Evolutionary conservation across 192 early-diverging fungal genomes (phyloP).

Genomic region (Podila verticillata): DNA sequence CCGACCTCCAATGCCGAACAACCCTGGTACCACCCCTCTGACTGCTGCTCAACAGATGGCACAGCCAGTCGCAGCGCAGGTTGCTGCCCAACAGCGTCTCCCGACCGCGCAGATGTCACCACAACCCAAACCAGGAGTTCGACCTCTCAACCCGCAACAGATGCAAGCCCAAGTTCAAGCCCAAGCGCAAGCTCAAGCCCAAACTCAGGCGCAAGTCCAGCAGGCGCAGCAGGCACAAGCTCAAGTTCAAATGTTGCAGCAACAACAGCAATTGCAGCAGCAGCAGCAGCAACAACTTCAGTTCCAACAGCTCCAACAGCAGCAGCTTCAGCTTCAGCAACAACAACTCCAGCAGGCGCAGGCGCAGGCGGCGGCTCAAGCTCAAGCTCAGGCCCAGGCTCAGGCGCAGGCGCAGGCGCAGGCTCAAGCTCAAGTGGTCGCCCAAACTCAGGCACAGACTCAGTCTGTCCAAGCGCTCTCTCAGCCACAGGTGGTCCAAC

Average conservation of each 20-base stretch:
- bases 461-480: slow-evolving; percentile 10
- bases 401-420: slow-evolving; percentile 32
- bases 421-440: slow-evolving; percentile 19
- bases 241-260: slow-evolving; percentile 30
- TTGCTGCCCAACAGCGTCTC: slow-evolving; percentile 26
- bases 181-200: slow-evolving; percentile 28
- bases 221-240: slow-evolving; percentile 25
- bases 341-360: slow-evolving; percentile 9
- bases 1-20: slow-evolving; percentile 28
- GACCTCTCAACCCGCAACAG: slow-evolving; percentile 42
- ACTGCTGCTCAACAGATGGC: slow-evolving; percentile 42
- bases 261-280: slow-evolving; percentile 37
- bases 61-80: slow-evolving; percentile 29
- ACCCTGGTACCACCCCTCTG: slow-evolving; percentile 8
- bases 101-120: slow-evolving; percentile 33
- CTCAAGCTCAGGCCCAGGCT: slow-evolving; percentile 19
- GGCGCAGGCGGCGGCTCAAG: slow-evolving; percentile 20
- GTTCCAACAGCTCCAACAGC: slow-evolving; percentile 40
- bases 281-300: slow-evolving; percentile 37
- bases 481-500: neutral
- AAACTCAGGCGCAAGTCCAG: slow-evolving; percentile 20
- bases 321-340: slow-evolving; percentile 31
- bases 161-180: slow-evolving; percentile 29
- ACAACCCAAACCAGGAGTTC: slow-evolving; percentile 40
- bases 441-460: slow-evolving; percentile 28